A percentile compares a stretch with the other conserved stretches of the same genome.
These are phyloP conservation scores for Aphanoascus verrucosus DNA, from an alignment of 2,329 filamentous ascomycete species.

Conservation along the genomic window DNA sequence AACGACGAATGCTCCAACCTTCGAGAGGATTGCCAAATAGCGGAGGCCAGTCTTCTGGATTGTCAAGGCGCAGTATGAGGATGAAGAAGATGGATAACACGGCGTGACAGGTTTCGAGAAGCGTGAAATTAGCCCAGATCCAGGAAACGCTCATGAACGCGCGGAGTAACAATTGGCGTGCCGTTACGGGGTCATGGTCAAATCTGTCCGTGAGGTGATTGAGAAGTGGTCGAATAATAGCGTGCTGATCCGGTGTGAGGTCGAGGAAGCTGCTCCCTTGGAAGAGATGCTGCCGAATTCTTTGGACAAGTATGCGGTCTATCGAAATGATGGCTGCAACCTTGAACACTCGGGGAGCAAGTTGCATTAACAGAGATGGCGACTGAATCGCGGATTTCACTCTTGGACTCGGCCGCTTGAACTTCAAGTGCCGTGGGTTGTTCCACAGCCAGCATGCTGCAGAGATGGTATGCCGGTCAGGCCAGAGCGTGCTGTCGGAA, in stretches of 20 bases:
- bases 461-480: neutral
- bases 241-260: neutral
- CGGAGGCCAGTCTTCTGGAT: neutral
- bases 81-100: neutral
- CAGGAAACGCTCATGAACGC: neutral
- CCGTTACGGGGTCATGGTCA: neutral
- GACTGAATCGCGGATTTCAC: neutral
- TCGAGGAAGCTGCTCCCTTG: neutral
- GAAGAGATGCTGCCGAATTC: neutral
- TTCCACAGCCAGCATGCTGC: neutral
- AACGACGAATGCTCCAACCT: neutral
- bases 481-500: neutral
- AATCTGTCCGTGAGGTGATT: neutral
- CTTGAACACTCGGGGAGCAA: neutral
- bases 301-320: neutral
- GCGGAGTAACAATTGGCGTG: neutral
- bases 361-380: neutral
- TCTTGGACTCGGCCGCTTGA: neutral
- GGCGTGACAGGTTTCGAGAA: neutral
- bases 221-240: neutral
- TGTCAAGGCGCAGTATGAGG: neutral
- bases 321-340: neutral
- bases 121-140: neutral
- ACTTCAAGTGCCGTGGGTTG: neutral
- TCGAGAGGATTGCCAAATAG: neutral